Percentiles rank a stretch among this genome's conserved stretches.
These are phyloP conservation scores for Ophiocordyceps camponoti-saundersi DNA, from an alignment of 2,329 filamentous ascomycete species.

Conservation along the genomic window DNA sequence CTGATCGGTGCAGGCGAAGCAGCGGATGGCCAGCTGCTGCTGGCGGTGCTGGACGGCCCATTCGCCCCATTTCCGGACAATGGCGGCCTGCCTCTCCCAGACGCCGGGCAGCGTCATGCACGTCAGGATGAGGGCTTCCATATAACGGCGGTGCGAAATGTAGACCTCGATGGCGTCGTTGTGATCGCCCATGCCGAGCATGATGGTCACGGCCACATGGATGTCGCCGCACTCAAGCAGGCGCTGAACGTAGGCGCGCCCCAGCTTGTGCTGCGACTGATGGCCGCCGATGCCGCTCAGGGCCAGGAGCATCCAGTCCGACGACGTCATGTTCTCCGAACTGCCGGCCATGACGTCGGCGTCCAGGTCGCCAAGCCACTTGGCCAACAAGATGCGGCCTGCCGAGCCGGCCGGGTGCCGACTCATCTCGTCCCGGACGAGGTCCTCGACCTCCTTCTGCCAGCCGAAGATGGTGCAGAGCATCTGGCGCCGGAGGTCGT, in stretches of 20 bases:
- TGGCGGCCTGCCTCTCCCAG: slow-evolving; percentile 78
- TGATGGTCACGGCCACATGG: slow-evolving; percentile 80
- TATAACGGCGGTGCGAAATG: slow-evolving; percentile 73
- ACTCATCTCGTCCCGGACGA: slow-evolving; percentile 72
- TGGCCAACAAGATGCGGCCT: slow-evolving; percentile 66
- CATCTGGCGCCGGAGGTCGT: slow-evolving; percentile 81
- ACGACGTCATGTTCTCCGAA: slow-evolving; percentile 75
- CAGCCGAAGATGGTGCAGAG: slow-evolving; percentile 88
- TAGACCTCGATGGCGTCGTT: slow-evolving; percentile 96
- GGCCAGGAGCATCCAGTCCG: slow-evolving; percentile 94
- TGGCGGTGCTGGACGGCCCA: slow-evolving; percentile 74
- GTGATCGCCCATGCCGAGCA: slow-evolving; percentile 80
- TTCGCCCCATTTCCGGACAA: slow-evolving; percentile 91
- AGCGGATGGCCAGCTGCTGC: slow-evolving; percentile 79
- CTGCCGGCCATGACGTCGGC: slow-evolving; percentile 66
- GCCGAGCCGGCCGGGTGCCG: slow-evolving; percentile 58
- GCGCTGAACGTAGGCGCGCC: slow-evolving; percentile 77
- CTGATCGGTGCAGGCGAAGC: slow-evolving; percentile 77
- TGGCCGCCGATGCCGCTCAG: slow-evolving; percentile 68
- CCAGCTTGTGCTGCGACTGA: slow-evolving; percentile 74
- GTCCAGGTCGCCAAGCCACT: slow-evolving; percentile 82
- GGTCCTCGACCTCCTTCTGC: slow-evolving; percentile 64
- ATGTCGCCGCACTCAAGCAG: slow-evolving; percentile 80
- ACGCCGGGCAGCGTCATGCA: slow-evolving; percentile 69
- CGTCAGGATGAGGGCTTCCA: slow-evolving; percentile 84